These are phyloP conservation scores for Ceratocystis cacaofunesta DNA, from an alignment of 2,329 filamentous ascomycete species.

Conservation along the genomic window DNA sequence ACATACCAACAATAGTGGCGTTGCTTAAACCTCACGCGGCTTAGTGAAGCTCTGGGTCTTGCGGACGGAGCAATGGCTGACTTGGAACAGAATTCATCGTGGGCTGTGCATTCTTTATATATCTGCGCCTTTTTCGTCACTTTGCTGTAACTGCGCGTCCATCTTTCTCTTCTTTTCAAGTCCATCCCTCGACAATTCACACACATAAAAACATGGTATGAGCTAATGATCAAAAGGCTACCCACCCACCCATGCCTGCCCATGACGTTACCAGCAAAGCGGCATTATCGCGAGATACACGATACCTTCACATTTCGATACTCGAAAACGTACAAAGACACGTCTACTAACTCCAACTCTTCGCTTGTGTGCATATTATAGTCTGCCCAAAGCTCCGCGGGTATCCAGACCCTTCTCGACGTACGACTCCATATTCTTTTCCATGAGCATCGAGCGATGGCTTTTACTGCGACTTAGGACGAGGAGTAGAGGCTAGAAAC, in stretches of 20 bases:
- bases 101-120: not conserved
- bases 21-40: conserved; percentile 8
- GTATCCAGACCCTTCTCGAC: conserved; percentile 97
- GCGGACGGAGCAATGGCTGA: not conserved
- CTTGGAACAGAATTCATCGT: not conserved
- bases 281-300: not conserved
- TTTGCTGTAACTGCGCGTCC: not conserved
- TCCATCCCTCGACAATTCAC: not conserved
- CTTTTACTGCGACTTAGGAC: not conserved
- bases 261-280: not conserved
- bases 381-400: conserved; percentile 96
- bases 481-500: not conserved
- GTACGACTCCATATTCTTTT: conserved; percentile 40
- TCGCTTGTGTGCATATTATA: conserved; percentile 26
- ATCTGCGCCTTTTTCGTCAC: not conserved
- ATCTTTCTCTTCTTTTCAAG: not conserved
- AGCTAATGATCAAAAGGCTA: not conserved
- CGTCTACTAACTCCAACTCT: not conserved
- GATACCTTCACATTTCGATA: not conserved
- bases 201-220: not conserved
- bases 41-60: not conserved
- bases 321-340: not conserved
- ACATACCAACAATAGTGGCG: not conserved
- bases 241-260: not conserved
- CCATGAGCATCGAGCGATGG: not conserved